Evolutionary conservation across 179 eudicot genomes (phyloP).

Genomic region (Silene vulgaris): DNA sequence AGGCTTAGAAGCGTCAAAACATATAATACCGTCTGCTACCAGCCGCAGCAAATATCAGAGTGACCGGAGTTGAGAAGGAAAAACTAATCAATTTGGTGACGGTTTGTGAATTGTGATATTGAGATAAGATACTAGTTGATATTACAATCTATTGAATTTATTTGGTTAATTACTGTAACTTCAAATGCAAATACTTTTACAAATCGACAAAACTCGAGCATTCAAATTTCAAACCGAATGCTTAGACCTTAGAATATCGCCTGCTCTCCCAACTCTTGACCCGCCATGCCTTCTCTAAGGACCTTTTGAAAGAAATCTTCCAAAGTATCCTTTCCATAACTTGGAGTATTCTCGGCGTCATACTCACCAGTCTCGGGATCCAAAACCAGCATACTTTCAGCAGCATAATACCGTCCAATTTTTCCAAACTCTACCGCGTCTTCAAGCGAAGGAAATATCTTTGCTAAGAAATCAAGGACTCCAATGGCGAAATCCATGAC

Average conservation of each 20-base stretch:
- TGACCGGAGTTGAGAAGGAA: too few species aligned
- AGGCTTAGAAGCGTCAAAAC: too few species aligned
- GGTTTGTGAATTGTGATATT: too few species aligned
- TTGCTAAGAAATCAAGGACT: slow-evolving; percentile 70
- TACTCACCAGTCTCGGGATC: slow-evolving; percentile 81
- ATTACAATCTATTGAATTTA: too few species aligned
- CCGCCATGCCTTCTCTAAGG: slow-evolving; percentile 76
- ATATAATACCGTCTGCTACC: too few species aligned
- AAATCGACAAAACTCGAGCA: slow-evolving; percentile 11
- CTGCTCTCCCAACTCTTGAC: slow-evolving; percentile 91
- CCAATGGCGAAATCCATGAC: slow-evolving; percentile 86
- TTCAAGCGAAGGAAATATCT: slow-evolving; percentile 65
- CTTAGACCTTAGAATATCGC: slow-evolving; percentile 38
- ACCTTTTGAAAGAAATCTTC: slow-evolving; percentile 82
- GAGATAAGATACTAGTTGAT: too few species aligned
- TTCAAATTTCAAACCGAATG: slow-evolving; percentile 6
- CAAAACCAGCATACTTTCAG: slow-evolving; percentile 82
- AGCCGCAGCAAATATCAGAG: too few species aligned
- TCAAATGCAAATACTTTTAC: slow-evolving; percentile 17
- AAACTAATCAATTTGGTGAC: too few species aligned
- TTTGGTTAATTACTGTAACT: neutral
- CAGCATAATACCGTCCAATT: slow-evolving; percentile 91
- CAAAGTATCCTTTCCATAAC: slow-evolving; percentile 81
- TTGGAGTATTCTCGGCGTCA: slow-evolving; percentile 66
- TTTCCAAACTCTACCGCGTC: slow-evolving; percentile 92